Evolutionary conservation across 1,139 yeast genomes (phyloP), one percentile per base, ranked within the genome.

Genomic region (Geotrichum restrictum): DNA sequence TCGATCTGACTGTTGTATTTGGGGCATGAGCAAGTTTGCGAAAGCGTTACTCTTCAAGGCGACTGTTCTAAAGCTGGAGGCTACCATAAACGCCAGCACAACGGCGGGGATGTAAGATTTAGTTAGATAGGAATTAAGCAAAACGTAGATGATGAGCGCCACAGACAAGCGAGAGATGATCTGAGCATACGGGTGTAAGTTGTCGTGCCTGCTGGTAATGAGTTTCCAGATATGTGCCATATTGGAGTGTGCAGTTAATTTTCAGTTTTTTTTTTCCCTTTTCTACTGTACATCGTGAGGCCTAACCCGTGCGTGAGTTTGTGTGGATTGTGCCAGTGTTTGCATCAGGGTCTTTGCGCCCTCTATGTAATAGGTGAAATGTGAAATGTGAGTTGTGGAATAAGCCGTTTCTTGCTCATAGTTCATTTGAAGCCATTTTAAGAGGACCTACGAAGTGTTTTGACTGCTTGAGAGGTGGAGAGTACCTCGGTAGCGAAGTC

Each of bases 1-100:
- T 33, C 74, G 62, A 10, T 62, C 62, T 0, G 49, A 37, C 3
- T 57, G 19, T 13, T 13, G 18, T 5, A n/a, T 21, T 19, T 16
- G 16, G 10, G 45, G 45, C 45, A 41, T 41, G 11, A 41, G 24
- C 21, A 41, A 19, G 6, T 41, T 24, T 41, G 36, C 45, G 11
- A 41, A 10, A 21, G 16, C 19, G 41, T 18, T 34, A 24, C 29
- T 24, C 19, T 16, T 13, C 4, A 10, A 6, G 16, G n/a, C 18
- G 24, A 11, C 16, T 13, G 10, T 24, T 19, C 39, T 33, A n/a
- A 44, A 43, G 44, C 43, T 36, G 22, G 51, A 27, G 13, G 51
- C 52, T 13, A 48, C 48, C 54, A 50, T 53, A 24, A 50, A 39
- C 29, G 46, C 45, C 18, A 53, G 43, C 16, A 50, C 24, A 13